These are phyloP conservation scores for Entamoeba invadens DNA, from an alignment of 208 protist genomes.

Conservation along the genomic window DNA sequence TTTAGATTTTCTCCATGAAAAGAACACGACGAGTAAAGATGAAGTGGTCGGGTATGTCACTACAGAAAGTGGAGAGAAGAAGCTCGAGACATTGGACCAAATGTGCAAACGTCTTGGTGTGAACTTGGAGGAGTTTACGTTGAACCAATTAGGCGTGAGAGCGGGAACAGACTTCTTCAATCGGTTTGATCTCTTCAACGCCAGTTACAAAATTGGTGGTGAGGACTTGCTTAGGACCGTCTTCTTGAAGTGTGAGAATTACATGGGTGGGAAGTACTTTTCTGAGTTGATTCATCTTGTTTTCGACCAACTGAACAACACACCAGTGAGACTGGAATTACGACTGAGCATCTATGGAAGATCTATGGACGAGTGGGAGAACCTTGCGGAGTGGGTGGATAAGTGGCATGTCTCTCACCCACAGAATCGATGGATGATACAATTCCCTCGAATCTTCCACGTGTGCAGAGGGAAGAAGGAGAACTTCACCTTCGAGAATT, in stretches of 20 bases:
- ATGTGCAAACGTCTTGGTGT: neutral
- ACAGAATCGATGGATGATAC: constrained; percentile 7
- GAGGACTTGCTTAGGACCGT: neutral
- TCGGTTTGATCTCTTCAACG: constrained; percentile 25
- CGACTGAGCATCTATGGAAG: constrained; percentile 13
- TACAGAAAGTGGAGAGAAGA: constrained; percentile 4
- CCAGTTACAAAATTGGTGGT: neutral
- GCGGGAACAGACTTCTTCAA: constrained; percentile 10
- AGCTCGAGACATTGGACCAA: constrained; percentile 26
- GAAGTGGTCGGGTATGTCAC: neutral
- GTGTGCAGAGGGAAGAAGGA: neutral
- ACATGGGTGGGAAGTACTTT: constrained; percentile 15
- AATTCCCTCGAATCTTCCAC: constrained; percentile 19
- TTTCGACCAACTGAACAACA: neutral
- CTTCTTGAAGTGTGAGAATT: constrained; percentile 17
- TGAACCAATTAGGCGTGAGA: constrained; percentile 34
- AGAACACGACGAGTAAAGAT: constrained; percentile 59
- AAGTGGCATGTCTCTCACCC: neutral
- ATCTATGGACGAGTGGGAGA: constrained; percentile 6
- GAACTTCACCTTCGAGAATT: neutral
- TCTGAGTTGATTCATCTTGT: constrained; percentile 4
- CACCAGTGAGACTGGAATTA: neutral
- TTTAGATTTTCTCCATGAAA: constrained; percentile 71
- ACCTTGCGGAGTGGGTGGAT: neutral
- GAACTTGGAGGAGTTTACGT: constrained; percentile 26